Conservation (phyloP, 371 early-diverging fungal genomes). For the Haplosporangium sp. region DNA sequence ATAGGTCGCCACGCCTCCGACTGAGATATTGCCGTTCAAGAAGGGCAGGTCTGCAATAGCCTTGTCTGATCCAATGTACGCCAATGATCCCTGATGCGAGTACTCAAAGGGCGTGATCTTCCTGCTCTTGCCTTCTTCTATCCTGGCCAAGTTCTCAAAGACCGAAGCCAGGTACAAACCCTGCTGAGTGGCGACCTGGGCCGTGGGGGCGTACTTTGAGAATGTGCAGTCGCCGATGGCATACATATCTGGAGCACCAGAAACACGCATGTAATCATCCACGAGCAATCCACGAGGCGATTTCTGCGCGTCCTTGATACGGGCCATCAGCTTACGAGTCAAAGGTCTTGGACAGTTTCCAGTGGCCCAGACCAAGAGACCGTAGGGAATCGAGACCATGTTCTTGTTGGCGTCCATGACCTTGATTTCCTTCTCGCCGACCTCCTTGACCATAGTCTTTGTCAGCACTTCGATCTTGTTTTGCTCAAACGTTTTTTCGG, state of each 20-base stretch:
- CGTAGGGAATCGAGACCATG: conserved; percentile 81
- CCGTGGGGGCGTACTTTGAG: conserved; percentile 88
- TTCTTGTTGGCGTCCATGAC: conserved; percentile 80
- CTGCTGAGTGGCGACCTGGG: conserved; percentile 94
- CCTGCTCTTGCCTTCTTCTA: conserved; percentile 58
- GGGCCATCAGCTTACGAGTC: conserved; percentile 77
- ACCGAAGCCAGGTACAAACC: conserved; percentile 85
- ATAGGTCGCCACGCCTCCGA: conserved; percentile 80
- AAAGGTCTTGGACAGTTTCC: conserved; percentile 92
- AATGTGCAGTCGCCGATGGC: conserved; percentile 91
- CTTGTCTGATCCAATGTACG: conserved; percentile 91
- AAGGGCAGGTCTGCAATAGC: conserved; percentile 92
- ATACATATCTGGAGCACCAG: conserved; percentile 80
- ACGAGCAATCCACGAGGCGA: conserved; percentile 85
- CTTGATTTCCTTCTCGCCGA: conserved; percentile 81
- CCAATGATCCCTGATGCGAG: conserved; percentile 86
- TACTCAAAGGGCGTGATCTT: conserved; percentile 80
- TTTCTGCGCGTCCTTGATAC: conserved; percentile 77
- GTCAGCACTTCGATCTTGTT: conserved; percentile 87
- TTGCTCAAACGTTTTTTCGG: conserved; percentile 87
- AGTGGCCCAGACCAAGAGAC: conserved; percentile 94
- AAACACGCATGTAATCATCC: conserved; percentile 85
- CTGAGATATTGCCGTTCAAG: conserved; percentile 74
- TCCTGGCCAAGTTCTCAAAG: conserved; percentile 68
- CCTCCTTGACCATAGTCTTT: conserved; percentile 92